These are phyloP conservation scores for Neoascochyta sp. DNA, from an alignment of 2,329 filamentous ascomycete species.

Conservation along the genomic window DNA sequence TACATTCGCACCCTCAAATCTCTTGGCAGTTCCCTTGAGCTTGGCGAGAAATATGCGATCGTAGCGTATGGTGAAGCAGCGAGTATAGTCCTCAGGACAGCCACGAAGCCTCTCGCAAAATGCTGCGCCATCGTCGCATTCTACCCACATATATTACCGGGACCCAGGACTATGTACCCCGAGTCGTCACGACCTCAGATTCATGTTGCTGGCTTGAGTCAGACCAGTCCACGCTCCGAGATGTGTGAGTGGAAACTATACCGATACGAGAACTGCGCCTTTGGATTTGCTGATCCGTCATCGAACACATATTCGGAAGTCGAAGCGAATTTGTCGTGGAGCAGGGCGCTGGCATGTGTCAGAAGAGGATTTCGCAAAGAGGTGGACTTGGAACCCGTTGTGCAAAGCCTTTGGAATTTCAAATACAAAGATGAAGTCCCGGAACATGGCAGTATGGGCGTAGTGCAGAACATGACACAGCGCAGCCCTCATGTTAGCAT, in stretches of 20 bases:
- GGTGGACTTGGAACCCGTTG: constrained; percentile 33
- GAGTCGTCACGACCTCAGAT: constrained; percentile 37
- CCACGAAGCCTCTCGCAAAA: constrained; percentile 41
- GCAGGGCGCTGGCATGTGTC: constrained; percentile 39
- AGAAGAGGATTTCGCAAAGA: constrained; percentile 37
- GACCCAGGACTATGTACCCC: constrained; percentile 39
- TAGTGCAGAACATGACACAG: constrained; percentile 33
- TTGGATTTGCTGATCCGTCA: constrained; percentile 44
- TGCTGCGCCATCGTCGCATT: constrained; percentile 42
- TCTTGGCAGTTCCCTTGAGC: constrained; percentile 40
- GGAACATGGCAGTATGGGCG: constrained; percentile 28
- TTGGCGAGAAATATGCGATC: constrained; percentile 36
- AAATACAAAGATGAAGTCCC: constrained; percentile 33
- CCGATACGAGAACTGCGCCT: constrained; percentile 36
- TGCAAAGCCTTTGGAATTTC: constrained; percentile 33
- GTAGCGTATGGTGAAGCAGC: constrained; percentile 44
- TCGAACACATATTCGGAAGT: constrained; percentile 40
- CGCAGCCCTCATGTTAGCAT: constrained; percentile 36
- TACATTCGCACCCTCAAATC: constrained; percentile 35
- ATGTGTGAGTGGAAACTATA: constrained; percentile 41
- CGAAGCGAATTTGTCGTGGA: constrained; percentile 43
- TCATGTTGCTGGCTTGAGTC: constrained; percentile 41
- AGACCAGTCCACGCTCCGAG: constrained; percentile 23
- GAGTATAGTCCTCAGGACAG: constrained; percentile 37
- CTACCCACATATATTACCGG: constrained; percentile 41